Conservation (phyloP, 768 basidiomycete genomes). For the Clathrus columnatus region DNA sequence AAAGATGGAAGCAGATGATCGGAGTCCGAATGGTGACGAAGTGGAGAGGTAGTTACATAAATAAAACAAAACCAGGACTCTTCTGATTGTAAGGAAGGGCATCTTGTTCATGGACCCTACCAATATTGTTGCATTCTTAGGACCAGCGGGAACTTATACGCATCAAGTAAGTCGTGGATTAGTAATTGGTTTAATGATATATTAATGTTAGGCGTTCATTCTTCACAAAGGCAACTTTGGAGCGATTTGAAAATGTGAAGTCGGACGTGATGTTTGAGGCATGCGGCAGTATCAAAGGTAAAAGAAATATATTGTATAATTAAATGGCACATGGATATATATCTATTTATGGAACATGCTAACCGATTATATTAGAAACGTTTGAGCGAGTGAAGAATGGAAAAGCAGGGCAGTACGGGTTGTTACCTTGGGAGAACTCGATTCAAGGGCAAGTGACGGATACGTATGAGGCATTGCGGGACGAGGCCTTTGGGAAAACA, state of each 20-base stretch:
- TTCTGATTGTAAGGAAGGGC: background rate
- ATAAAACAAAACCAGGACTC: no score
- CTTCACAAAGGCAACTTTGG: slow-evolving; percentile 34
- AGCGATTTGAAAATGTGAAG: slow-evolving; percentile 27
- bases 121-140: slow-evolving; percentile 43
- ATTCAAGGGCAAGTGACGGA: slow-evolving; percentile 67
- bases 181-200: slow-evolving; percentile 11
- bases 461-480: slow-evolving; percentile 58
- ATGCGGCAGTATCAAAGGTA: slow-evolving; percentile 4
- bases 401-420: slow-evolving; percentile 36
- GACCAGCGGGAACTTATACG: slow-evolving; percentile 64
- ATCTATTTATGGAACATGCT: background rate
- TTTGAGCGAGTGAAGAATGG: slow-evolving; percentile 16
- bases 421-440: slow-evolving; percentile 78
- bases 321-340: background rate
- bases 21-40: background rate
- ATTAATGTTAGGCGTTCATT: slow-evolving; percentile 15
- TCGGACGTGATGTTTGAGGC: background rate
- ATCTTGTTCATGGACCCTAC: background rate
- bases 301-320: no score
- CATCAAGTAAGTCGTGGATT: slow-evolving; percentile 39
- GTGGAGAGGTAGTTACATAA: background rate
- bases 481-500: slow-evolving; percentile 25
- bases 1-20: background rate
- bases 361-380: slow-evolving; percentile 36